phyloP scores from a whole-genome alignment of 352 stramenopile species.

The Pythium sukuiense region DNA sequence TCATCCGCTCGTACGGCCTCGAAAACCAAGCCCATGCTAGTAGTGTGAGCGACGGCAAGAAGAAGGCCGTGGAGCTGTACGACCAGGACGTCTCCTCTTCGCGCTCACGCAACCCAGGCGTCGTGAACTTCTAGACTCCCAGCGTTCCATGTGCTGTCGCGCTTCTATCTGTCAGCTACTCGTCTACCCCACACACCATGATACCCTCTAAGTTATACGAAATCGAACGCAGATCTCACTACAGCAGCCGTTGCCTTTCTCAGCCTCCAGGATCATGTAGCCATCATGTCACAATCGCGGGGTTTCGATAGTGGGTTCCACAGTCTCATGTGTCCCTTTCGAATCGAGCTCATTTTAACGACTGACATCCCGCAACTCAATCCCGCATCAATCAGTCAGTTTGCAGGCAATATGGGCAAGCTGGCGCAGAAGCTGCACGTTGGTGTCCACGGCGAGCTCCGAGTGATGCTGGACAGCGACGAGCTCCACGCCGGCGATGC shows the following conservation, averaged over 20 bases:
- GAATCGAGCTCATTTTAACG: too few relatives aligned
- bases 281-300: neutral
- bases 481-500: neutral
- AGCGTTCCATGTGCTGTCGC: neutral
- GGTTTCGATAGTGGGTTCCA: neutral
- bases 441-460: slow-evolving; percentile 1
- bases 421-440: slow-evolving; percentile 5
- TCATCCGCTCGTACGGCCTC: slow-evolving; percentile 25
- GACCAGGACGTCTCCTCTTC: neutral
- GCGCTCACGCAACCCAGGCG: neutral
- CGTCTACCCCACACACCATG: neutral
- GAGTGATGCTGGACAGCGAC: neutral
- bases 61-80: slow-evolving; percentile 9
- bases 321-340: neutral
- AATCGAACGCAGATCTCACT: neutral
- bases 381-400: neutral
- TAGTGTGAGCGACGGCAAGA: slow-evolving; percentile 11
- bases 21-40: slow-evolving; percentile 5
- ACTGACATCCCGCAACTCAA: too few relatives aligned
- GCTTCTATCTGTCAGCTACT: neutral
- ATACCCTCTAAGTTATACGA: slow-evolving; percentile 2
- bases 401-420: too few relatives aligned
- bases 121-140: neutral
- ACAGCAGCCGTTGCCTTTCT: neutral
- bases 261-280: neutral